phyloP scores from a whole-genome alignment of 495 filamentous ascomycete species.

The Lasiosphaeriaceae sp. region DNA sequence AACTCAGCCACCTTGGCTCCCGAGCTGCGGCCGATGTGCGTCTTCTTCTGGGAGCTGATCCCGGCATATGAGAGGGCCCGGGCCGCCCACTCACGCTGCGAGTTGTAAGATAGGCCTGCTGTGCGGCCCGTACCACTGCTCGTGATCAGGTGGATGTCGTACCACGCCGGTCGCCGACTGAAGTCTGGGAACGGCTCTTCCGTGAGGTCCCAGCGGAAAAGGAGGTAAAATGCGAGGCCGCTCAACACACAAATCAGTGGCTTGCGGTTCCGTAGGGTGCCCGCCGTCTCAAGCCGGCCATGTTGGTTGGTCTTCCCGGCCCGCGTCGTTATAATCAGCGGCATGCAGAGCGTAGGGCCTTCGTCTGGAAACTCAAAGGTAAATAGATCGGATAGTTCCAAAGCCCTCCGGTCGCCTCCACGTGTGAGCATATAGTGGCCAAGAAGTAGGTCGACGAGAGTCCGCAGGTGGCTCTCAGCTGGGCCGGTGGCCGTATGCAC shows the following conservation, averaged over 20 bases:
- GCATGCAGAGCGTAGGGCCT: not conserved
- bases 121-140: not conserved
- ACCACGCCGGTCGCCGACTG: not conserved
- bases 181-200: not conserved
- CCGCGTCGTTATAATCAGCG: not conserved
- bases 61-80: slow-evolving; percentile 1
- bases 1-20: slow-evolving; percentile 2
- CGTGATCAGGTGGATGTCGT: not conserved
- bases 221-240: slow-evolving; percentile 1
- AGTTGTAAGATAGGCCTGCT: not conserved
- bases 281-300: too few species aligned
- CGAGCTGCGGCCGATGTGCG: slow-evolving; percentile 1
- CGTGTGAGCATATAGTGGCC: slow-evolving; percentile 1
- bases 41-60: not conserved
- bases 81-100: not conserved
- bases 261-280: not conserved
- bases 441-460: slow-evolving; percentile 1
- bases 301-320: not conserved
- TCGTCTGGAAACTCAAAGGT: slow-evolving; percentile 1
- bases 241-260: not conserved
- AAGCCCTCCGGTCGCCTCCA: not conserved
- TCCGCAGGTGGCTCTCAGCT: not conserved
- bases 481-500: not conserved
- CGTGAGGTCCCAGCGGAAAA: not conserved
- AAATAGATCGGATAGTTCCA: slow-evolving; percentile 3